Percentiles rank a stretch among this genome's conserved stretches.
Evolutionary conservation across 2,329 filamentous ascomycete genomes (phyloP).

Genomic region (Albophoma yamanashiensis): DNA sequence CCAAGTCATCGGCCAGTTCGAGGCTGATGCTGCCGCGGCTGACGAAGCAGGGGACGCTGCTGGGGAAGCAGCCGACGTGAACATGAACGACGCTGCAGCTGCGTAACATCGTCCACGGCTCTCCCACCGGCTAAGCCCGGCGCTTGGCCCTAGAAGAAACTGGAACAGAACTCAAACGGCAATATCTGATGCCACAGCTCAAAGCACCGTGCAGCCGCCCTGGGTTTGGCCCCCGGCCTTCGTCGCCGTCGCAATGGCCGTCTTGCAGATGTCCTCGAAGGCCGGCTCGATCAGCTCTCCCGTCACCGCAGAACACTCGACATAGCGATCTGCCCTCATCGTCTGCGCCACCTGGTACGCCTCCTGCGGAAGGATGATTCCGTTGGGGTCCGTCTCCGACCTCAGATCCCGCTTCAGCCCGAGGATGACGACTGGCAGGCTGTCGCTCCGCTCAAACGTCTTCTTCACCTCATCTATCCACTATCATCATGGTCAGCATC

Average conservation of each 20-base stretch:
- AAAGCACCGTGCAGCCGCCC: conserved; percentile 42
- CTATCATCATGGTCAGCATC: conserved; percentile 20
- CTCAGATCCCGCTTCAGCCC: conserved; percentile 52
- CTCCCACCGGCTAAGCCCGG: not conserved
- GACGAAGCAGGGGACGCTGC: conserved; percentile 15
- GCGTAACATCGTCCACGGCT: conserved; percentile 8
- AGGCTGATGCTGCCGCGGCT: conserved; percentile 12
- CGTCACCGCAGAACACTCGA: conserved; percentile 52
- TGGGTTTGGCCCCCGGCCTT: conserved; percentile 40
- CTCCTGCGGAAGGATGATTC: conserved; percentile 51
- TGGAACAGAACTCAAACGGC: not conserved
- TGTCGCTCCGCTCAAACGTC: conserved; percentile 34
- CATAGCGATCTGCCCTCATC: conserved; percentile 50
- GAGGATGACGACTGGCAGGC: conserved; percentile 43
- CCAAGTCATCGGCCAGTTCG: conserved; percentile 45
- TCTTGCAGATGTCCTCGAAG: conserved; percentile 50
- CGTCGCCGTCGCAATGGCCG: conserved; percentile 37
- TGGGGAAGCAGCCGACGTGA: conserved; percentile 19
- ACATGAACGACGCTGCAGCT: conserved; percentile 24
- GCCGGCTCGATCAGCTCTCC: conserved; percentile 46
- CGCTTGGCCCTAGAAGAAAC: not conserved
- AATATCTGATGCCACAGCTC: conserved; percentile 8
- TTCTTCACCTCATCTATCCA: conserved; percentile 46
- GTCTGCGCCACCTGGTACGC: conserved; percentile 45
- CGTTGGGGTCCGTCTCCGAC: conserved; percentile 47